These are phyloP conservation scores for Pyrenochaeta sp. DNA, from an alignment of 2,329 filamentous ascomycete genomes.

Conservation along the genomic window DNA sequence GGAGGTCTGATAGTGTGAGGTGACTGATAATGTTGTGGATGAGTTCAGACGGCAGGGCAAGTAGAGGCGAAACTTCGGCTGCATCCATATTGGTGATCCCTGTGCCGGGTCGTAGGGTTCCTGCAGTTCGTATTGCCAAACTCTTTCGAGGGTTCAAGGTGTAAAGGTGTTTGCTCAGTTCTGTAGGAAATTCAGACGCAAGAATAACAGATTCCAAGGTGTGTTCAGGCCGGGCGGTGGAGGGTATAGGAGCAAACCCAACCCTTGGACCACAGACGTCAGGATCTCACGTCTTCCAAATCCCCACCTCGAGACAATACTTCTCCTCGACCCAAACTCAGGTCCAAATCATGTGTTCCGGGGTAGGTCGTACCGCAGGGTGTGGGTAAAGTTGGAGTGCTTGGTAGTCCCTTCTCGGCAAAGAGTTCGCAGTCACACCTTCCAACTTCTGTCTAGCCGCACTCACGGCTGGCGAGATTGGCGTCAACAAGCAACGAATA, in stretches of 20 bases:
- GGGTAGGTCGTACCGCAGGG: constrained; percentile 10
- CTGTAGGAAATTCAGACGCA: too few species aligned
- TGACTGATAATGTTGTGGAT: constrained; percentile 75
- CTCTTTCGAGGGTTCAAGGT: too few species aligned
- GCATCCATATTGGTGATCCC: constrained; percentile 16
- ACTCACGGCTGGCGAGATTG: constrained; percentile 7
- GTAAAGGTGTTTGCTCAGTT: too few species aligned
- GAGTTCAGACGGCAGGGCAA: constrained; percentile 76
- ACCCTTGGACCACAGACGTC: neutral
- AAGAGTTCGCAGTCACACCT: constrained; percentile 35
- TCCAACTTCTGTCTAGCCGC: constrained; percentile 37
- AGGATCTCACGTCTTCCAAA: neutral
- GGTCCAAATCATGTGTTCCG: constrained; percentile 11
- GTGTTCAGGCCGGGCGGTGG: too few species aligned
- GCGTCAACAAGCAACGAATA: constrained; percentile 20
- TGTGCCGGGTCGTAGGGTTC: neutral
- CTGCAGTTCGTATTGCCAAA: constrained; percentile 1
- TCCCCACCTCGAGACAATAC: constrained; percentile 4
- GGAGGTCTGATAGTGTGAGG: constrained; percentile 72
- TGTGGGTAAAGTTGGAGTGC: neutral
- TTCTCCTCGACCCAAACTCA: constrained; percentile 12
- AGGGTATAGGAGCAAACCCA: neutral
- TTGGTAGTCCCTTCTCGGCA: constrained; percentile 22
- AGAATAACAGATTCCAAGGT: too few species aligned
- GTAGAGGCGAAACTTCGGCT: constrained; percentile 46